Evolutionary conservation across 2,329 filamentous ascomycete species (phyloP), one percentile per base, ranked within the genome.

Genomic region (Thermothelomyces thermophilus): DNA sequence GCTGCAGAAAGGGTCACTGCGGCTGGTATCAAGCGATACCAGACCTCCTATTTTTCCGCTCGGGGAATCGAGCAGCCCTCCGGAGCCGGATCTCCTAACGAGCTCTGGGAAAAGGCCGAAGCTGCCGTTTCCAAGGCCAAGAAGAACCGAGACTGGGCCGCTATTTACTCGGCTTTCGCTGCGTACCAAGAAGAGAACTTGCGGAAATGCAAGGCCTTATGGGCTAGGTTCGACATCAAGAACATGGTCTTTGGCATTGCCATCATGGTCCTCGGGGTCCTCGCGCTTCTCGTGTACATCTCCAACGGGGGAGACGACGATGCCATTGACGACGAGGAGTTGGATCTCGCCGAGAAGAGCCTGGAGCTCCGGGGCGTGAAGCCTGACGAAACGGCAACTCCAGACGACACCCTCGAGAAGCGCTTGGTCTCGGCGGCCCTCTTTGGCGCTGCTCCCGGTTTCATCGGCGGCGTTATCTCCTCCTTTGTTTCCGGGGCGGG

Each of bases 171-270:
- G 2, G 78, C 83, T 0, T 91, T 87, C 62, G 71, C 76, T 14
- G 73, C 75, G 10, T 97, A 95, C 63, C 90, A 96, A 64, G 73
- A 74, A 26, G 81, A 87, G 63, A 95, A 86, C 0, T 73, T 98
- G 39, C 74, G 74, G 24, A 76, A 91, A 11, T 97, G 88, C 71
- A 87, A 90, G 64, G 78, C 76, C 34, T 72, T 97, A 14, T 98
- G 93, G 93, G 90, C 93, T 19, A 82, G 87, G 31, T 98, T 98
- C 59, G 89, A 98, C 65, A 74, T 95, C 17, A 76, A 81, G 2
- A 87, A 85, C 64, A 98, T 98, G 90, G 63, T 85, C 13, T 75
- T 86, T 55, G 93, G 93, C 41, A 82, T 97, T 33, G 64, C 68
- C 0, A 78, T 95, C 46, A 79, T 94, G 54, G 74, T 80, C 3